A percentile compares a stretch with the other conserved stretches of the same genome.
Conservation (phyloP, 352 stramenopile species). For the Globisporangium paddicum region DNA sequence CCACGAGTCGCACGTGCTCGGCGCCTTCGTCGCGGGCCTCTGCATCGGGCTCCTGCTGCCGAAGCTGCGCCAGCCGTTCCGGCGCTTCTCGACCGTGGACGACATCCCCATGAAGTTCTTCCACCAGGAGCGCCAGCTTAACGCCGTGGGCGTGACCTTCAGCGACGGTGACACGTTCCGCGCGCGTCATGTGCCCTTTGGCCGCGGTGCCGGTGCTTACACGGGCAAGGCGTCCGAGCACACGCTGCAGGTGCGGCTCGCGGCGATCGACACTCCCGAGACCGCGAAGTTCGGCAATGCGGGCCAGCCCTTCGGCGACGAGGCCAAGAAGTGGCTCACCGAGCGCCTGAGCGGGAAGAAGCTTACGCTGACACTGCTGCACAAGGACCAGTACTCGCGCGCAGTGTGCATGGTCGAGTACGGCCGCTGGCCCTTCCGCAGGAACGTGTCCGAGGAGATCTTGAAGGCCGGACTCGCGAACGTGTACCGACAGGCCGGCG, state of each 20-base stretch:
- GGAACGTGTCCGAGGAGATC: slow-evolving; percentile 78
- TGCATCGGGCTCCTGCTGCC: slow-evolving; percentile 53
- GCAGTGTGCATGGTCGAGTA: slow-evolving; percentile 83
- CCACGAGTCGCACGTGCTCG: slow-evolving; percentile 28
- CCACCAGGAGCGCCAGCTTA: slow-evolving; percentile 49
- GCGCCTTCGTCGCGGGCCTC: slow-evolving; percentile 52
- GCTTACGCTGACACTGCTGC: slow-evolving; percentile 72
- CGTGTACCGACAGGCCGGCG: slow-evolving; percentile 72
- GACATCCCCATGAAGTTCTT: slow-evolving; percentile 76
- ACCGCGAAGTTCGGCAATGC: slow-evolving; percentile 80
- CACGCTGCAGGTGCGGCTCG: slow-evolving; percentile 82
- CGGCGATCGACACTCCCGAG: slow-evolving; percentile 81
- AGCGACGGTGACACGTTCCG: slow-evolving; percentile 86
- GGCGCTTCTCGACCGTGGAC: slow-evolving; percentile 67
- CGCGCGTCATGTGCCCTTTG: slow-evolving; percentile 56
- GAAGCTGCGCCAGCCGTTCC: slow-evolving; percentile 56
- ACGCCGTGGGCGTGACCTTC: slow-evolving; percentile 44
- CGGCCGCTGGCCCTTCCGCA: slow-evolving; percentile 69
- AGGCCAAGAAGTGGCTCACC: slow-evolving; percentile 71
- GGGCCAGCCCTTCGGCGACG: slow-evolving; percentile 72
- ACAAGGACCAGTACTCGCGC: slow-evolving; percentile 83
- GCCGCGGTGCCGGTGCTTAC: slow-evolving; percentile 32
- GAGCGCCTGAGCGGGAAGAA: slow-evolving; percentile 37
- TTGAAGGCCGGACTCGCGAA: slow-evolving; percentile 66
- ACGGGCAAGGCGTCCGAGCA: slow-evolving; percentile 66